Base-by-base conservation (phyloP, 441 rosid genomes). In the Hura crepitans region DNA sequence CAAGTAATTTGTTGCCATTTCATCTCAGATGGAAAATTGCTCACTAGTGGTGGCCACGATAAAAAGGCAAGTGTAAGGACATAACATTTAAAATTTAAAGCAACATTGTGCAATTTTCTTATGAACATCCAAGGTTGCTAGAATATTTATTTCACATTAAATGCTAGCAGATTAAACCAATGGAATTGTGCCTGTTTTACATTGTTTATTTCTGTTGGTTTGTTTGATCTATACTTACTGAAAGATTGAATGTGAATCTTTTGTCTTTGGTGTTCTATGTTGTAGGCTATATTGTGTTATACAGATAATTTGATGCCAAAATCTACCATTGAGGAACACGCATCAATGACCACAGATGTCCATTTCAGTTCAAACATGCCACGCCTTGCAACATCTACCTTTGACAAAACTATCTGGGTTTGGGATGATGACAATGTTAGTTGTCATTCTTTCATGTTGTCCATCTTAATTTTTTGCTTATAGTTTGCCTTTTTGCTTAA, bases 391-490 rank as follows among this genome's bases (percentile, higher is more conserved):
- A 93, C 97, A 58, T 89, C 95, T 51, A 91, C 98, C 4, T 93
- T 85, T 65, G 98, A 93, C 82, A 88, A 83, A 82, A 89, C 97
- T 77, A 95, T 93, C 71, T 81, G 87, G 82, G 91, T 93, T 73
- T 93, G 98, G 98, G 94, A 91, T 71, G 93, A 87, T 76, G 90
- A 92, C 80, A 90, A 84, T 74, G 98, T 90, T 57, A 87, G 84
- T 80, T 35, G 6, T 42, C 72, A 39, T 18, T 67, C 11, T 66
- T 74, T 54, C 23, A 35, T 25, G 53, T 64, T 35, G 12, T 25
- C 70, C 20, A 69, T 25, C 27, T 60, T 22, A 59, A 35, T 64
- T 73, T 59, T 20, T n/a, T n/a, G n/a, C 25, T 59, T 33, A 28
- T 20, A 61, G 28, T 51, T 54, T 53, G 33, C 61, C 13, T n/a